Conservation (phyloP, 176 grass and related monocot genomes). For the Thinopyrum elongatum region DNA sequence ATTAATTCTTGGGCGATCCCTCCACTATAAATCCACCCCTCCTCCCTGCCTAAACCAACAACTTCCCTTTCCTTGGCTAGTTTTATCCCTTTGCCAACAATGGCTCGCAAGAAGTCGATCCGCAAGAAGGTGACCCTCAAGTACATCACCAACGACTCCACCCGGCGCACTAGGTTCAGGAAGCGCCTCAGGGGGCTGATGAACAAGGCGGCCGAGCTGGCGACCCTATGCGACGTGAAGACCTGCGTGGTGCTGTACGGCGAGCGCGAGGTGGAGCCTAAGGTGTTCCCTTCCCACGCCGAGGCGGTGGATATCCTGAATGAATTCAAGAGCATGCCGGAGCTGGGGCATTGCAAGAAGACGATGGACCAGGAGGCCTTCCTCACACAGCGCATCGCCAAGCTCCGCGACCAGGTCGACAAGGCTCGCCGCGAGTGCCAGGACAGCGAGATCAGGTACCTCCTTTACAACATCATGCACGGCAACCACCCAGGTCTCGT, state of each 20-base stretch:
- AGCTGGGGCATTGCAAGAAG: conserved; percentile 38
- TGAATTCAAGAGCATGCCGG: conserved; percentile 21
- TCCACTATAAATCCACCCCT: neutral
- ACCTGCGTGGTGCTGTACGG: conserved; percentile 30
- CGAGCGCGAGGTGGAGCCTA: neutral
- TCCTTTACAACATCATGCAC: conserved; percentile 3
- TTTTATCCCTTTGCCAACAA: neutral
- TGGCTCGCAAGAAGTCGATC: conserved; percentile 11
- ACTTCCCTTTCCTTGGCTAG: neutral
- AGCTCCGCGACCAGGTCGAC: conserved; percentile 2
- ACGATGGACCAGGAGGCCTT: conserved; percentile 33
- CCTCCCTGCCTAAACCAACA: neutral
- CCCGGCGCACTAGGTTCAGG: conserved; percentile 12
- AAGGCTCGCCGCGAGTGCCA: conserved; percentile 1
- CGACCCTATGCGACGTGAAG: conserved; percentile 9
- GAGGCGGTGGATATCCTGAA: neutral
- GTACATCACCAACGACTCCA: conserved; percentile 20
- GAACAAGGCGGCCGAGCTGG: conserved; percentile 37
- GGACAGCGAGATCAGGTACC: neutral
- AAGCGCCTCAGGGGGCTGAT: conserved; percentile 1
- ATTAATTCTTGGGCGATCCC: too few species aligned
- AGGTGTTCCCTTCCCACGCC: conserved; percentile 1
- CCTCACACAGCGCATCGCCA: conserved; percentile 24
- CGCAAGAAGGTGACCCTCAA: conserved; percentile 25
- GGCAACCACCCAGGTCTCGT: neutral